These are phyloP conservation scores for Boletus subparvulus DNA, from an alignment of 768 basidiomycete species.

Conservation along the genomic window DNA sequence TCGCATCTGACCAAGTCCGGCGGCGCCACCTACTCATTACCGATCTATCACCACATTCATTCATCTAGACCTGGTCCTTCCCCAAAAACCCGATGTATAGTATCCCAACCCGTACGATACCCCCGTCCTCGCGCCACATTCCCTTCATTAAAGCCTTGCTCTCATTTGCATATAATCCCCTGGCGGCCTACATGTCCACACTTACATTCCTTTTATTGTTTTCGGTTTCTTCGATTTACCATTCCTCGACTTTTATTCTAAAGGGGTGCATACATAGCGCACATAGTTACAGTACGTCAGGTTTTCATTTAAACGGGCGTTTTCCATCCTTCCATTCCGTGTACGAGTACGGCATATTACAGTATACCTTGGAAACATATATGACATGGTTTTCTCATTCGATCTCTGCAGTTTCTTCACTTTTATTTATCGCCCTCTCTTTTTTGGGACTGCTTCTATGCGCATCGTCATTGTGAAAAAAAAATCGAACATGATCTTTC, in stretches of 20 bases:
- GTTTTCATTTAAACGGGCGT: not conserved
- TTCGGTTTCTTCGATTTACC: not conserved
- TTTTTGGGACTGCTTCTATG: not conserved
- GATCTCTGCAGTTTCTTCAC: not conserved
- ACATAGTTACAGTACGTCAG: not conserved
- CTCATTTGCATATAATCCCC: not conserved
- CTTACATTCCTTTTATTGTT: not conserved
- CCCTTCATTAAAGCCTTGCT: not conserved
- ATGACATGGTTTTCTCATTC: not conserved
- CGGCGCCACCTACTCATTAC: not conserved
- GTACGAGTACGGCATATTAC: constrained; percentile 1
- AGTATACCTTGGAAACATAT: constrained; percentile 1
- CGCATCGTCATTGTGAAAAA: not conserved
- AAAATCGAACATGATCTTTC: not conserved
- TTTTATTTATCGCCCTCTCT: not conserved
- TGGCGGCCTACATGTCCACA: not conserved
- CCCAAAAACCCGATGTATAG: not conserved
- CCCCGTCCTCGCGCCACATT: not conserved
- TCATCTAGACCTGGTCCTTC: not conserved
- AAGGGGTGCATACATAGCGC: not conserved
- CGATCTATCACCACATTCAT: not conserved
- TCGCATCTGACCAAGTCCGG: not conserved
- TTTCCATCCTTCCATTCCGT: not conserved
- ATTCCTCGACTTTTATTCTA: not conserved
- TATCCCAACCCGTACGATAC: constrained; percentile 4